Conservation (phyloP, 129 eudicot species). For the Deinandra increscens region DNA sequence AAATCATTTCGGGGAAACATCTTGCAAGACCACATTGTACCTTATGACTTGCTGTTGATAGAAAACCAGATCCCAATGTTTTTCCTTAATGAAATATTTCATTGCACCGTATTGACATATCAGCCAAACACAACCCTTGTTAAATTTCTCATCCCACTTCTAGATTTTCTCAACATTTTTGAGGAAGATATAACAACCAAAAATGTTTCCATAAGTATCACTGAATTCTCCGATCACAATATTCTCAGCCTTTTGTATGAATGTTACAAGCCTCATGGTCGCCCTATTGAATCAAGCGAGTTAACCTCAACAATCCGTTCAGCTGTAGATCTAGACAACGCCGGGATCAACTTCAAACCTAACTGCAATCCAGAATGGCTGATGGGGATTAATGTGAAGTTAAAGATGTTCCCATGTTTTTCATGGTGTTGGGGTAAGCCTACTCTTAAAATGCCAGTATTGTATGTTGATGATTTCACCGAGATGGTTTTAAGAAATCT, state of each 20-base stretch:
- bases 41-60: too few relatives aligned
- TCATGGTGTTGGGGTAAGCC: not conserved
- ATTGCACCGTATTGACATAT: too few relatives aligned
- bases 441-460: not conserved
- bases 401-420: not conserved
- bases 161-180: not conserved
- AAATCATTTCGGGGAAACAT: too few relatives aligned
- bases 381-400: not conserved
- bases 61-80: too few relatives aligned
- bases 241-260: not conserved
- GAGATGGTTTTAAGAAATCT: constrained; percentile 25
- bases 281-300: not conserved
- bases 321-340: not conserved
- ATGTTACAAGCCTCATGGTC: not conserved
- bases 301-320: not conserved
- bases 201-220: not conserved
- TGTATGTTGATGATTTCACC: not conserved
- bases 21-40: too few relatives aligned
- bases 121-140: not conserved
- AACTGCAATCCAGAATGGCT: not conserved
- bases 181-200: not conserved
- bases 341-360: not conserved
- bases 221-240: too few relatives aligned
- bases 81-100: too few relatives aligned
- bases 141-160: not conserved